Base-by-base conservation (phyloP, 2,329 filamentous ascomycete genomes). In the Neonectria neomacrospora region DNA sequence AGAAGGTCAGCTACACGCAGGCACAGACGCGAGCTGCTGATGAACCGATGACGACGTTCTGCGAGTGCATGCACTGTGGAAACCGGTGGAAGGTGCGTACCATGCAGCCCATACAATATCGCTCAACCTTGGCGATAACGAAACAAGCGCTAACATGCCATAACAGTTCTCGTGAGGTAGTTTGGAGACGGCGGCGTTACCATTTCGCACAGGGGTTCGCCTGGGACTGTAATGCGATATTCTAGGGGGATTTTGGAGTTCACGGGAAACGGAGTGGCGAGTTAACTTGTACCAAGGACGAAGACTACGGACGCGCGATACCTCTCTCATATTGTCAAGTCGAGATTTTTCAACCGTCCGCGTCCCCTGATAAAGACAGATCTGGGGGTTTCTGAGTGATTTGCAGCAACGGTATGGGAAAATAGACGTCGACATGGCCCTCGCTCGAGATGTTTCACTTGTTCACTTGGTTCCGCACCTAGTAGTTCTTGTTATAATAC, bases 11-110 rank as follows among this genome's bases (percentile, higher is more conserved):
- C 79, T 99, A 99, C 80, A 93, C 89, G 52, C 96, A 99, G 81
- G 96, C 96, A 5, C 96, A 99, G 84, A 99, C 96, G 16, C 87
- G 96, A 68, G 92, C 89, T 82, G 96, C 96, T 69, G 96, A 99
- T 86, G 96, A 98, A 81, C 95, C 95, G 70, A 91, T 91, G 89
- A 91, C 89, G 65, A 91, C 89, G 37, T 91, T 91, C 78, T 91
- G 89, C 80, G 88, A 90, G 76, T 91, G 89, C 75, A 88, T 87
- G 75, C 83, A 87, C 67, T 91, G 89, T 74, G 89, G 89, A 51
- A 85, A 91, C 75, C 85, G 89, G 58, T 91, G 89, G 89, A 91
- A 91, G 86, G 89, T 90, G 81, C 77, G 84, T 74, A 18, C 42
- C 23, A 30, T 47, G n/a, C 39, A 10, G 37, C 26, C 3, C 23